Conservation (phyloP, 768 basidiomycete species). For the Russula olivacea region DNA sequence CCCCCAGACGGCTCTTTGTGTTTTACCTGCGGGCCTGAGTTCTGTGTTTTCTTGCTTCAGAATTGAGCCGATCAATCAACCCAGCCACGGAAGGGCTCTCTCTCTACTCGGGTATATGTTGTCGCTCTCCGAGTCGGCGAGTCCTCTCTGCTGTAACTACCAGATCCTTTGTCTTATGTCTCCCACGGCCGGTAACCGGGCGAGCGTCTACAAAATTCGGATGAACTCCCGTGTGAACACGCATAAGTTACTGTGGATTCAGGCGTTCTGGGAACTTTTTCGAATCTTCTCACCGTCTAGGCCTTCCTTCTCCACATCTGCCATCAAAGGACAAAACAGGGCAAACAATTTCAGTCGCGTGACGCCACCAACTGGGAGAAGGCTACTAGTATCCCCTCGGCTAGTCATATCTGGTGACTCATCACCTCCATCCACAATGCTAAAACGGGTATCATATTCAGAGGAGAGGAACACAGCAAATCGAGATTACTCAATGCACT, state of each 20-base stretch:
- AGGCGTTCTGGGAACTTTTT: background rate
- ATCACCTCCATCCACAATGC: background rate
- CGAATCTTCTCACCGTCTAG: background rate
- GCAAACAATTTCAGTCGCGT: background rate
- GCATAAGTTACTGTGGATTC: background rate
- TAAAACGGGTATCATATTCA: constrained; percentile 18
- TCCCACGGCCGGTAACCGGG: background rate
- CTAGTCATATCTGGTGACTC: too few relatives aligned
- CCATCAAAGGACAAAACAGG: background rate
- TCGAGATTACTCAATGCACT: constrained; percentile 7
- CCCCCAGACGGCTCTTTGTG: background rate
- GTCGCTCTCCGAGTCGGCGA: background rate
- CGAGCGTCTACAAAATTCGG: background rate
- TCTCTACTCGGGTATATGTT: background rate
- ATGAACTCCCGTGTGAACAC: too few relatives aligned
- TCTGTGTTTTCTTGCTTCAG: background rate
- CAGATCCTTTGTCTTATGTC: background rate
- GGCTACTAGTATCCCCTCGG: too few relatives aligned
- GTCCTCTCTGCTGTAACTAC: too few relatives aligned
- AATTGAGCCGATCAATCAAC: background rate
- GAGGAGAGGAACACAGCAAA: background rate
- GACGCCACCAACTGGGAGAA: background rate
- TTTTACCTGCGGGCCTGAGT: background rate
- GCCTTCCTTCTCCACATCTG: background rate
- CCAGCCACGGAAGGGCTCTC: background rate